These are phyloP conservation scores for Centaurea solstitialis DNA, from an alignment of 129 eudicot species.

Conservation along the genomic window DNA sequence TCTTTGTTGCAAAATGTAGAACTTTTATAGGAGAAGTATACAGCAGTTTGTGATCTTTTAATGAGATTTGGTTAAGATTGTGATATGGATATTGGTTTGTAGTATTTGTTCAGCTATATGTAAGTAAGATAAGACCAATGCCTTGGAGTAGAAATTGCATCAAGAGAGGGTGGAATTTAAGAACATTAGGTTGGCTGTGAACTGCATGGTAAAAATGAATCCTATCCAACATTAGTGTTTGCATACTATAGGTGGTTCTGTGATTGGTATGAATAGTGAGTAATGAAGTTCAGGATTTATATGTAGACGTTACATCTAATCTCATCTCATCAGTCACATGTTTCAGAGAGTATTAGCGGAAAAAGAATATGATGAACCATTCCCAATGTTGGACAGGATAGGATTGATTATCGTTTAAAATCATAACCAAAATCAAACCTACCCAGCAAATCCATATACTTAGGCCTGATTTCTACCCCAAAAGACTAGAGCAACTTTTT, in stretches of 20 bases:
- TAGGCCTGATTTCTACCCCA: neutral
- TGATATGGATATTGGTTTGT: neutral
- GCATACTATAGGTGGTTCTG: neutral
- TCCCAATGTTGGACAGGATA: neutral
- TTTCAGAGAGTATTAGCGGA: neutral
- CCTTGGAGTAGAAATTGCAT: neutral
- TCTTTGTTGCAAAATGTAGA: conserved; percentile 7
- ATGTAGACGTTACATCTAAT: neutral
- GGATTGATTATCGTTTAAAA: neutral
- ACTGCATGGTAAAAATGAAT: neutral
- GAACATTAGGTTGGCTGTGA: neutral
- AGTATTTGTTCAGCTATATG: neutral
- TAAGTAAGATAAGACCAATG: neutral
- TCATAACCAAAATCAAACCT: neutral
- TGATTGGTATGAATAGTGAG: neutral
- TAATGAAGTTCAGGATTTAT: neutral
- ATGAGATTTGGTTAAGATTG: neutral
- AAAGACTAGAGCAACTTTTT: neutral
- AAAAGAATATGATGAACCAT: neutral
- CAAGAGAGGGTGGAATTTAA: neutral
- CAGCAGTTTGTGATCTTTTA: neutral
- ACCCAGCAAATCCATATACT: neutral
- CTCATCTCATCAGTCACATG: neutral
- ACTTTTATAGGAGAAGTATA: neutral
- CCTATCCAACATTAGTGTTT: neutral